Conservation (phyloP, 192 early-diverging fungal species). For the Entomortierella parvispora region DNA sequence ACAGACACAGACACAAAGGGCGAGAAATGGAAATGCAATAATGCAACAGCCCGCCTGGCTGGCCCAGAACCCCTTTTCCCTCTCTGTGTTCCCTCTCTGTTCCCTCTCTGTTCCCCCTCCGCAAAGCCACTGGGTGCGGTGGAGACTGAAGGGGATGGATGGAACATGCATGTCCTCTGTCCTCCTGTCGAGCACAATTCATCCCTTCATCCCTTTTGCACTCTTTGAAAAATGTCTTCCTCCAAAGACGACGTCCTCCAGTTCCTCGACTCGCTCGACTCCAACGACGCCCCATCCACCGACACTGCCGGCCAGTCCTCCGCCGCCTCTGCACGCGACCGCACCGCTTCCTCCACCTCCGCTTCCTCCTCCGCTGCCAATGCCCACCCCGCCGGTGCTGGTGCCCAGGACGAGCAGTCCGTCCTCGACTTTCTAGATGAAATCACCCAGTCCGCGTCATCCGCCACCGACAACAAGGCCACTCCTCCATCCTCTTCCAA, state of each 20-base stretch:
- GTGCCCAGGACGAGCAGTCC: constrained; percentile 49
- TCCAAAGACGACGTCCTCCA: constrained; percentile 54
- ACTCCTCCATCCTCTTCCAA: constrained; percentile 38
- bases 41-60: no score
- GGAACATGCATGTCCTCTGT: no score
- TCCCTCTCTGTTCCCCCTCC: no score
- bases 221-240: constrained; percentile 29
- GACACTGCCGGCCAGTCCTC: not conserved
- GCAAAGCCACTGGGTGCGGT: no score
- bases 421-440: constrained; percentile 59
- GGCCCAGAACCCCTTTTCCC: no score
- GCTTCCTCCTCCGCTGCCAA: not conserved
- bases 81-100: no score
- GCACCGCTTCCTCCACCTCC: constrained; percentile 9
- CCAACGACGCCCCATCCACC: constrained; percentile 7
- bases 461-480: constrained; percentile 37
- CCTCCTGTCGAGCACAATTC: no score
- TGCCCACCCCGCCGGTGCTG: not conserved
- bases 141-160: no score
- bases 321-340: constrained; percentile 9
- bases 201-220: not conserved
- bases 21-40: no score
- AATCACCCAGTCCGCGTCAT: constrained; percentile 50
- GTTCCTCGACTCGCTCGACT: constrained; percentile 55
- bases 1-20: no score